A percentile compares a stretch with the other conserved stretches of the same genome.
Conservation (phyloP, 768 basidiomycete genomes). For the Leccinellum albellum region DNA sequence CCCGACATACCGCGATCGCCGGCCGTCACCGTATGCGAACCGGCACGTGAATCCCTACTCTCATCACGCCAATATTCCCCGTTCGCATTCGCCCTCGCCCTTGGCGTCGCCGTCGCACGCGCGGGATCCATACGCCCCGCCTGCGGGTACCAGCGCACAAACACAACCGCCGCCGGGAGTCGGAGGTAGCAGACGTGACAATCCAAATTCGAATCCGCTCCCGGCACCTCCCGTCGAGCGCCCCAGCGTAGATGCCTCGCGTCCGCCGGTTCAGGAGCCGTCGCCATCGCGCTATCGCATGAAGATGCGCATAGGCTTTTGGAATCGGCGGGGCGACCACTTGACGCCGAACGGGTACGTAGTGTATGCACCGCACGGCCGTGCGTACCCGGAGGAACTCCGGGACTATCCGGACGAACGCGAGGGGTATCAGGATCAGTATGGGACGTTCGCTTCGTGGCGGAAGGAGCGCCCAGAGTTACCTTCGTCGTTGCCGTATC, state of each 20-base stretch:
- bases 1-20: constrained; percentile 25
- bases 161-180: not conserved
- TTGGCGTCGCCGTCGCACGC: constrained; percentile 9
- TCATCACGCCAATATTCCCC: constrained; percentile 3
- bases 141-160: not conserved
- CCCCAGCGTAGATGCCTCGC: constrained; percentile 19
- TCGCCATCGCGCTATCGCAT: constrained; percentile 28
- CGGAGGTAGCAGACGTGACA: constrained; percentile 13
- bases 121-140: constrained; percentile 9
- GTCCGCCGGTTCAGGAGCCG: constrained; percentile 26
- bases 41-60: constrained; percentile 2
- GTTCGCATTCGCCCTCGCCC: constrained; percentile 14
- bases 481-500: constrained; percentile 56
- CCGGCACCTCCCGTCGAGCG: constrained; percentile 30
- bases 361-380: constrained; percentile 59
- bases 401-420: constrained; percentile 52
- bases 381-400: constrained; percentile 60
- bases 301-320: constrained; percentile 54
- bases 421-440: constrained; percentile 56
- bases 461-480: constrained; percentile 50
- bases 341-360: constrained; percentile 52
- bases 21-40: constrained; percentile 19
- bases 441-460: constrained; percentile 41
- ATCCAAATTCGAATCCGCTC: constrained; percentile 28
- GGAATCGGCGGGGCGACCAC: constrained; percentile 77